Evolutionary conservation across 768 basidiomycete species (phyloP).

Genomic region (Mycena sanguinolenta): DNA sequence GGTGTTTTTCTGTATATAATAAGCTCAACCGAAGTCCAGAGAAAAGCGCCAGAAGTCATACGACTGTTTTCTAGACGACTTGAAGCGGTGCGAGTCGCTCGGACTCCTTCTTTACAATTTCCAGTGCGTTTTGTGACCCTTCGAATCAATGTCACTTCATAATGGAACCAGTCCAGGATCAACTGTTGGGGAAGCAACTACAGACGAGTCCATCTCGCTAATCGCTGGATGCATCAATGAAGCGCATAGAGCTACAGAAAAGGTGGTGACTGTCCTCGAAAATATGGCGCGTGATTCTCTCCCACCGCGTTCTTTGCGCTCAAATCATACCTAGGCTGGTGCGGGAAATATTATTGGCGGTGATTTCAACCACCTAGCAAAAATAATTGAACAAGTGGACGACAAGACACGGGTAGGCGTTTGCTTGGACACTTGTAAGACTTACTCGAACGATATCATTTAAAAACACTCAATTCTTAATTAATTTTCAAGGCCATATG

Average conservation of each 20-base stretch:
- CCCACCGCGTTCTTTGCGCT: not conserved
- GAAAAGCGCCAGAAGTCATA: constrained; percentile 79
- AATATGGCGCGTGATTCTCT: constrained; percentile 73
- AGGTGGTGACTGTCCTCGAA: constrained; percentile 78
- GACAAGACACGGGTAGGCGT: constrained; percentile 85
- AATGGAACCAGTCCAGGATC: constrained; percentile 78
- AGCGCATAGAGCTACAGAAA: constrained; percentile 72
- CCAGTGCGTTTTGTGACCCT: constrained; percentile 69
- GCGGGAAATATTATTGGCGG: constrained; percentile 84
- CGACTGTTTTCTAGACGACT: constrained; percentile 86
- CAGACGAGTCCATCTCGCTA: constrained; percentile 68
- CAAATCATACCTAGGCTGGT: constrained; percentile 67
- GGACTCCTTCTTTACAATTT: constrained; percentile 86
- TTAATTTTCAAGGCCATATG: constrained; percentile 70
- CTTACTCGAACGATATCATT: not conserved
- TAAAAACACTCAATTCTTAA: not conserved
- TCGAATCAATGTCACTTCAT: not conserved
- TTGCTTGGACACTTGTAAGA: constrained; percentile 87
- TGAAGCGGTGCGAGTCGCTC: constrained; percentile 81
- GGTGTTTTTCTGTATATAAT: not conserved
- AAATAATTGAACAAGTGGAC: constrained; percentile 77
- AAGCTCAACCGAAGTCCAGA: constrained; percentile 46
- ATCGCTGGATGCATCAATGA: constrained; percentile 83
- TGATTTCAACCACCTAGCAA: constrained; percentile 73
- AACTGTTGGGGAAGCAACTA: constrained; percentile 77